Evolutionary conservation across 306 rosid species (phyloP).

Genomic region (Quercus bicolor): DNA sequence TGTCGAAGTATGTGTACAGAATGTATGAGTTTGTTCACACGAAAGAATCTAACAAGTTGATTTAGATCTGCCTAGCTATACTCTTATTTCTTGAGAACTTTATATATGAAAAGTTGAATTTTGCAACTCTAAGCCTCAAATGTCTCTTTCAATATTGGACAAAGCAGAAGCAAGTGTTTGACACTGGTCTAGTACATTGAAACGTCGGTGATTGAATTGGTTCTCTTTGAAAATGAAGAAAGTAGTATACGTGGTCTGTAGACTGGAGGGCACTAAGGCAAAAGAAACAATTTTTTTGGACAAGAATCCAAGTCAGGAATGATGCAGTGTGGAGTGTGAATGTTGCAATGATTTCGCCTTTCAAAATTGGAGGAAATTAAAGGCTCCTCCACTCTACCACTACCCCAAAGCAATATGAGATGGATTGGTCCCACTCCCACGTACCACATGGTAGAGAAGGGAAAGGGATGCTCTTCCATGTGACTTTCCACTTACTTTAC

Average conservation of each 20-base stretch:
- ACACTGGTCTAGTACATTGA: not conserved
- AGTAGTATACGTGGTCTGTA: not conserved
- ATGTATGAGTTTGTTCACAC: too few relatives aligned
- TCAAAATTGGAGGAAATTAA: conserved; percentile 10
- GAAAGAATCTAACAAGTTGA: too few relatives aligned
- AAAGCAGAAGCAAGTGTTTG: not conserved
- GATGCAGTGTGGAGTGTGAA: conserved; percentile 14
- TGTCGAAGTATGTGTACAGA: too few relatives aligned
- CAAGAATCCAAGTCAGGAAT: not conserved
- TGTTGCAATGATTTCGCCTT: conserved; percentile 7
- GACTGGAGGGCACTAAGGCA: not conserved
- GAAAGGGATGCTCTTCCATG: conserved; percentile 20
- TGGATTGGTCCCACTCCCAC: conserved; percentile 55
- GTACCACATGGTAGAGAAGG: not conserved
- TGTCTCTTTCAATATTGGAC: not conserved
- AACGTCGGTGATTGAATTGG: not conserved
- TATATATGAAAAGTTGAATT: too few relatives aligned
- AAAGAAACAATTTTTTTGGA: not conserved
- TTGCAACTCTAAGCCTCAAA: too few relatives aligned
- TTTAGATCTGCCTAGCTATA: too few relatives aligned
- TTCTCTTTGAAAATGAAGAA: not conserved
- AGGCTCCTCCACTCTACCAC: conserved; percentile 36
- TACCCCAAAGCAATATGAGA: conserved; percentile 30
- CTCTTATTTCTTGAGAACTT: too few relatives aligned
- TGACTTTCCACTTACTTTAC: conserved; percentile 36